Percentiles rank a stretch among this genome's conserved stretches.
phyloP scores from a whole-genome alignment of 208 protist genomes.

The Jaenimonas drosophilae region DNA sequence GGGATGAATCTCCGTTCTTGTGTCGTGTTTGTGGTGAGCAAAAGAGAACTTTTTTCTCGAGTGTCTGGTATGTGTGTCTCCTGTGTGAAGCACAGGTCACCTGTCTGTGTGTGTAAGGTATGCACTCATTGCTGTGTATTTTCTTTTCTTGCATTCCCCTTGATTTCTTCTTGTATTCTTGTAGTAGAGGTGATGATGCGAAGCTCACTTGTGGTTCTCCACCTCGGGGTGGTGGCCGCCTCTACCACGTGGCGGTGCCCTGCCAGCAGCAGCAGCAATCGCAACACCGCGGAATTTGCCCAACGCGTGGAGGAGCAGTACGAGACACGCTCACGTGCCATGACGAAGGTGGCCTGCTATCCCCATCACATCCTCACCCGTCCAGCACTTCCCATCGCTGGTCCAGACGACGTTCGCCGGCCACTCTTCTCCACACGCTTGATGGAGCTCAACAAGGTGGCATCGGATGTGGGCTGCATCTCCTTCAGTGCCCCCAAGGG shows the following conservation, averaged over 20 bases:
- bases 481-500: slow-evolving; percentile 78
- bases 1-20: background rate
- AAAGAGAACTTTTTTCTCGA: background rate
- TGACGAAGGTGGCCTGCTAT: slow-evolving; percentile 57
- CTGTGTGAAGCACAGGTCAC: background rate
- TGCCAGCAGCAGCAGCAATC: slow-evolving; percentile 2
- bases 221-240: background rate
- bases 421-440: slow-evolving; percentile 48
- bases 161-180: background rate
- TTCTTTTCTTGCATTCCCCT: background rate
- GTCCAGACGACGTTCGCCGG: slow-evolving; percentile 14
- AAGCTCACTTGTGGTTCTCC: background rate
- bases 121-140: background rate
- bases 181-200: background rate
- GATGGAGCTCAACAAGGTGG: slow-evolving; percentile 37
- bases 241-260: background rate
- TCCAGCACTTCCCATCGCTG: slow-evolving; percentile 30
- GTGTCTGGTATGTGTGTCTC: background rate
- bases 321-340: slow-evolving; percentile 43
- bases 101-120: background rate
- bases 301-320: slow-evolving; percentile 40
- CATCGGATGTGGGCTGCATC: slow-evolving; percentile 59
- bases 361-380: slow-evolving; percentile 75
- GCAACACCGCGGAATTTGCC: slow-evolving; percentile 20
- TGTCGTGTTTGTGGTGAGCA: background rate